Evolutionary conservation across 2,329 filamentous ascomycete species (phyloP).

Genomic region (Beauveria caledonica): DNA sequence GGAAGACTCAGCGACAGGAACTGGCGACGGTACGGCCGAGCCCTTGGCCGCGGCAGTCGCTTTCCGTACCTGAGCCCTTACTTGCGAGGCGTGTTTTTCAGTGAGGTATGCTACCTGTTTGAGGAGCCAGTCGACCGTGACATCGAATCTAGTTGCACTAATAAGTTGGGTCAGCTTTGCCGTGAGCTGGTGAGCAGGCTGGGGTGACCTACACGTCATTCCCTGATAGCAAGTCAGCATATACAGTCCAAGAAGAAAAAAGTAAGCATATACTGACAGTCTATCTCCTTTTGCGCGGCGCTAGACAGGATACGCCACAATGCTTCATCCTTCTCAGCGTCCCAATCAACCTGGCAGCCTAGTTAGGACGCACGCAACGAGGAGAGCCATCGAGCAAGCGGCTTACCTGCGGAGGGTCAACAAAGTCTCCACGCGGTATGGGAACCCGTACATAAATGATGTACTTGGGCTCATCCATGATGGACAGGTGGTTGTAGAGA

Average conservation of each 20-base stretch:
- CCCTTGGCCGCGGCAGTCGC: constrained; percentile 51
- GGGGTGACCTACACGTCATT: constrained; percentile 51
- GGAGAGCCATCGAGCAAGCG: constrained; percentile 8
- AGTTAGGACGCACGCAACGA: constrained; percentile 18
- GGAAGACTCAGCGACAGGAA: constrained; percentile 40
- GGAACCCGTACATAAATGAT: constrained; percentile 87
- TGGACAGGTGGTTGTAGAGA: constrained; percentile 1
- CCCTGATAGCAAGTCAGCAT: constrained; percentile 42
- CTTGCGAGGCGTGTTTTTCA: constrained; percentile 81
- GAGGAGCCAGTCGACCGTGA: constrained; percentile 79
- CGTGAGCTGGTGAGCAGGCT: neutral
- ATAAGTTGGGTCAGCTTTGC: constrained; percentile 25
- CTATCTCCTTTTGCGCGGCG: constrained; percentile 71
- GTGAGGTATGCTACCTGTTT: constrained; percentile 93
- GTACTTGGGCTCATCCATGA: constrained; percentile 47
- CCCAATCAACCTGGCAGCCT: constrained; percentile 68
- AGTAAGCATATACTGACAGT: constrained; percentile 55
- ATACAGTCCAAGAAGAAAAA: neutral
- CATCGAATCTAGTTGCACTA: constrained; percentile 69
- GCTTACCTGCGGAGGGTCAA: constrained; percentile 77
- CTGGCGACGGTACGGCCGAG: constrained; percentile 49
- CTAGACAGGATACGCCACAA: constrained; percentile 87
- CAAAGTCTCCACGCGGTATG: constrained; percentile 76
- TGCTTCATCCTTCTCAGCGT: constrained; percentile 73
- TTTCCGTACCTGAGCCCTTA: constrained; percentile 82